These are phyloP conservation scores for Daedaleopsis sinensis DNA, from an alignment of 768 basidiomycete genomes.

Conservation along the genomic window DNA sequence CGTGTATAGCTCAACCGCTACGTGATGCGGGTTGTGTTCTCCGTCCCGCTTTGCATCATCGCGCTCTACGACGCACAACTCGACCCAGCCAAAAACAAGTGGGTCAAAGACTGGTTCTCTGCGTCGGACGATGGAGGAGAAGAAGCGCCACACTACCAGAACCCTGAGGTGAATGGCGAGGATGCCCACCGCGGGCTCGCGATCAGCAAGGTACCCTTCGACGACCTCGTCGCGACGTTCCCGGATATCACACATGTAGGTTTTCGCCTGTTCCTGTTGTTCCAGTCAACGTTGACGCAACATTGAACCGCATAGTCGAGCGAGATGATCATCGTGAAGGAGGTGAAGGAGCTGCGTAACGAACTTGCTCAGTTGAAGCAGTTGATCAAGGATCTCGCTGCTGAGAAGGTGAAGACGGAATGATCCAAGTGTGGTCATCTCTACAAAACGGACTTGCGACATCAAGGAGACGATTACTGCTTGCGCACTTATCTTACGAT, in stretches of 20 bases:
- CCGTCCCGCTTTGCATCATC: conserved; percentile 72
- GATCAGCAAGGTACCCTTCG: conserved; percentile 74
- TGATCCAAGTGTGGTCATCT: neutral
- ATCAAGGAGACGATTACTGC: no score
- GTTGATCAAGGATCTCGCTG: conserved; percentile 34
- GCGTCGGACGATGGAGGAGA: conserved; percentile 60
- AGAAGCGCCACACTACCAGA: conserved; percentile 52
- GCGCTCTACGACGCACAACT: conserved; percentile 74
- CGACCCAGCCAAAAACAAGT: conserved; percentile 50
- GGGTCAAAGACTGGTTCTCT: conserved; percentile 71
- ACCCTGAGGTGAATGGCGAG: conserved; percentile 64
- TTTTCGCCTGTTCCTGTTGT: neutral
- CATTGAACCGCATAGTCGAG: conserved; percentile 52
- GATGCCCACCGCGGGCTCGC: conserved; percentile 55
- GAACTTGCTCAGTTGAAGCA: conserved; percentile 41
- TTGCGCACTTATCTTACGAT: no score
- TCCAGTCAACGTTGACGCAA: neutral
- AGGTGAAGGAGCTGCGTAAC: conserved; percentile 59
- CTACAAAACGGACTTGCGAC: neutral
- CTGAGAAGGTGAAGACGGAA: conserved; percentile 5
- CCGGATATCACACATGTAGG: conserved; percentile 74
- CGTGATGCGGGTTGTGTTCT: conserved; percentile 83
- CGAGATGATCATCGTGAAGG: conserved; percentile 66
- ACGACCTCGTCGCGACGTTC: conserved; percentile 68
- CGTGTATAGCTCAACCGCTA: conserved; percentile 64